Conservation (phyloP, 169 alveolate genomes). For the Plasmodium reichenowi region DNA sequence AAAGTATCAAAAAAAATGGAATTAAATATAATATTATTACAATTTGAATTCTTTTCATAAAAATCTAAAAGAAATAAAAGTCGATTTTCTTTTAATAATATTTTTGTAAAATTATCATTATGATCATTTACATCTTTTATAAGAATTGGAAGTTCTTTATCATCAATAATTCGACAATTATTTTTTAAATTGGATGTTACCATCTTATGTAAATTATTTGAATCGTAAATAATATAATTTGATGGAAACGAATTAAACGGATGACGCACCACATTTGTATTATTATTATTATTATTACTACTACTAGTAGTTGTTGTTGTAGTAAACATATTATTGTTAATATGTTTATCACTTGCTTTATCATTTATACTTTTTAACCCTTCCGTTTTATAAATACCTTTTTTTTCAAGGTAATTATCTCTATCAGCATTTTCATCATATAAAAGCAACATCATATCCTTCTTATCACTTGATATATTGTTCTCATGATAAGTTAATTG, state of each 20-base stretch:
- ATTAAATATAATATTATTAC: slow-evolving; percentile 27
- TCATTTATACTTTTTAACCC: too few species aligned
- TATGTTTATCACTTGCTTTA: too few species aligned
- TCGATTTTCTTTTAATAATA: slow-evolving; percentile 30
- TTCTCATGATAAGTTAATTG: slow-evolving; percentile 29
- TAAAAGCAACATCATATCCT: slow-evolving; percentile 14
- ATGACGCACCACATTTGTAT: background rate
- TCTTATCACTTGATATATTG: background rate
- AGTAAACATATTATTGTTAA: too few species aligned
- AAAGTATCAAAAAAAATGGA: slow-evolving; percentile 35
- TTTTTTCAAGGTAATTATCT: background rate
- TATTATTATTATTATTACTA: background rate
- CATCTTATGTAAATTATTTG: background rate
- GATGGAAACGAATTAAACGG: too few species aligned
- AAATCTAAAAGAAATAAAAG: slow-evolving; percentile 22
- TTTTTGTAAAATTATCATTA: slow-evolving; percentile 58
- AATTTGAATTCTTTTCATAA: slow-evolving; percentile 42
- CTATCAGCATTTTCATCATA: slow-evolving; percentile 21
- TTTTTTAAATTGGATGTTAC: slow-evolving; percentile 8
- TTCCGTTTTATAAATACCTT: background rate
- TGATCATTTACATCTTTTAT: slow-evolving; percentile 40
- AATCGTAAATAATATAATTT: slow-evolving; percentile 26
- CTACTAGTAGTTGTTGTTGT: too few species aligned
- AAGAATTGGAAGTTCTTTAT: slow-evolving; percentile 46
- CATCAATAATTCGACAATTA: slow-evolving; percentile 33